Base-by-base conservation (phyloP, 352 stramenopile genomes). In the Globisporangium nagaii region DNA sequence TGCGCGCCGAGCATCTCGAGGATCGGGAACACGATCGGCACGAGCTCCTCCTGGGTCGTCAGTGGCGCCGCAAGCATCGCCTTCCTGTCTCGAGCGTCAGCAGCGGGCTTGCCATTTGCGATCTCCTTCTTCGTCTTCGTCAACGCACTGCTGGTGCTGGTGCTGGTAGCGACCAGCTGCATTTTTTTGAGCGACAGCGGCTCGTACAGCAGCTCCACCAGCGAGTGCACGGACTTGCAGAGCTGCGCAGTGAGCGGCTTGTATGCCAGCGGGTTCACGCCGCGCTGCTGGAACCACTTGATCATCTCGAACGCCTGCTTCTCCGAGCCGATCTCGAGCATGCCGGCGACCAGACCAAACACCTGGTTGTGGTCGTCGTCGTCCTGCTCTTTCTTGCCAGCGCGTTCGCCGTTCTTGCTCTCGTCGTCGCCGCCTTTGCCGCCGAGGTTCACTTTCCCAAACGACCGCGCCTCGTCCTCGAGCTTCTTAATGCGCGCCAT, bases 261-360 rank as follows among this genome's bases (percentile, higher is more conserved):
- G 57, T 86, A 86, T 31, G 60, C 70, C 20, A 94, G 58, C 15
- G 84, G 81, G 41, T 94, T 85, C 6, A 82, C 72, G 13, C 78
- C 77, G 42, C 70, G 66, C 13, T 68, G 58, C 36, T 81, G 73
- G 55, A 94, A 94, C 81, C 78, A 90, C 46, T 70, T 59, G 46
- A 92, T 91, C 71, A 92, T 85, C 25, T 87, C 72, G 42, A 94
- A 92, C 11, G 81, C 84, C 11, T 62, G 73, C 25, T 80, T 60
- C 24, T 70, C 59, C 3, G 79, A 68, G 8, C 78, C 81, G 43
- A 94, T 87, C 60, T 91, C 84, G 7, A 94, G 65, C 51, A 94
- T 67, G 0, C 84, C 82, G 54, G 87, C 71, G 58, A 94, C 83
- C n/a, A 94, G 42, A 2, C 84, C 84, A 30, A 90, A 88, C 25